These are phyloP conservation scores for Phytophthora podocarpi DNA, from an alignment of 352 stramenopile genomes.

Conservation along the genomic window DNA sequence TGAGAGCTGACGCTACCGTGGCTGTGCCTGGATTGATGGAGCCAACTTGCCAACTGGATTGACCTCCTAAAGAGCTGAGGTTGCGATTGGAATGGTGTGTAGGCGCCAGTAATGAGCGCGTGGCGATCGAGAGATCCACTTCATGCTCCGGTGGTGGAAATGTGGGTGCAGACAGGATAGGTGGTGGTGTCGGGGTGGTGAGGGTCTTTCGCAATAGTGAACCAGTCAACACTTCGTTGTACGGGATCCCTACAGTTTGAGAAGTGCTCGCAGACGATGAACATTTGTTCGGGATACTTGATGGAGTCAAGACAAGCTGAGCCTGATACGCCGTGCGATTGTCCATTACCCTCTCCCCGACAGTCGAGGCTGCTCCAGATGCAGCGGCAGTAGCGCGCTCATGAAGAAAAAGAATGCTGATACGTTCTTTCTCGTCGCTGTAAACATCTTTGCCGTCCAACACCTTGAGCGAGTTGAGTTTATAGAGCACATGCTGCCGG, in stretches of 20 bases:
- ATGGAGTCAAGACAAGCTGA: conserved; percentile 49
- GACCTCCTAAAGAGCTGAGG: conserved; percentile 13
- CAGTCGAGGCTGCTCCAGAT: conserved; percentile 14
- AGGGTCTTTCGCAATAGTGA: conserved; percentile 53
- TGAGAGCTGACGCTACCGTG: conserved; percentile 57
- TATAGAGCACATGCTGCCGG: conserved; percentile 67
- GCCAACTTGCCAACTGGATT: conserved; percentile 31
- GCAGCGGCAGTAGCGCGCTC: conserved; percentile 49
- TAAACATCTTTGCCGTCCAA: conserved; percentile 78
- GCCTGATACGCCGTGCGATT: conserved; percentile 19
- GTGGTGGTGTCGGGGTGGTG: conserved; percentile 19
- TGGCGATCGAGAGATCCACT: conserved; percentile 43
- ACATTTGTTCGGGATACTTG: conserved; percentile 48
- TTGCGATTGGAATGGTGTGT: conserved; percentile 21
- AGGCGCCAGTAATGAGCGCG: conserved; percentile 42
- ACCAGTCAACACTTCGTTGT: conserved; percentile 47
- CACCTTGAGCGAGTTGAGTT: conserved; percentile 54
- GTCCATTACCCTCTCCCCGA: conserved; percentile 26
- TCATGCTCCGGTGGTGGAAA: conserved; percentile 51
- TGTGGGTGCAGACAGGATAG: conserved; percentile 28
- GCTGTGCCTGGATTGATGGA: conserved; percentile 24
- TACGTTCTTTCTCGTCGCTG: conserved; percentile 75
- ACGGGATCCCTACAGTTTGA: conserved; percentile 32
- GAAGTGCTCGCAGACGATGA: neutral
- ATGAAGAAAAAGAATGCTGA: conserved; percentile 72